A percentile compares a stretch with the other conserved stretches of the same genome.
phyloP scores from a whole-genome alignment of 1,284 basidiomycete species.

The Malassezia yamatoensis region DNA sequence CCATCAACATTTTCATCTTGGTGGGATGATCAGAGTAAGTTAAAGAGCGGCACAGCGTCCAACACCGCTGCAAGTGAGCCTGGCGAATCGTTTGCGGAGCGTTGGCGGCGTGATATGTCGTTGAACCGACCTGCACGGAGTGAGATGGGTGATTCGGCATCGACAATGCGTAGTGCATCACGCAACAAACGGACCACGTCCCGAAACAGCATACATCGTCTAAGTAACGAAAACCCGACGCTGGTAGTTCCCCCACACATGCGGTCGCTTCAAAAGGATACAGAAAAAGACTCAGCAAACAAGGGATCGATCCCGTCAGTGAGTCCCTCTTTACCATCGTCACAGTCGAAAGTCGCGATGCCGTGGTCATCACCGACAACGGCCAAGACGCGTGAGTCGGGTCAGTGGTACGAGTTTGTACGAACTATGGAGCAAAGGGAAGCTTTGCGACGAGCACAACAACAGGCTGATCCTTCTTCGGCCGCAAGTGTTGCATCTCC shows the following conservation, averaged over 20 bases:
- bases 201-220: not conserved
- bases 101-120: conserved; percentile 10
- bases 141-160: not conserved
- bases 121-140: not conserved
- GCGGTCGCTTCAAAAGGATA: not conserved
- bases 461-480: not conserved
- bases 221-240: not conserved
- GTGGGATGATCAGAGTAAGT: conserved; percentile 13
- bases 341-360: not conserved
- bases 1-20: conserved; percentile 12
- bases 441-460: not conserved
- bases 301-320: not conserved
- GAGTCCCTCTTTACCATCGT: not conserved
- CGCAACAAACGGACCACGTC: not conserved
- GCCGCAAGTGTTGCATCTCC: not conserved
- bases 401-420: conserved; percentile 7
- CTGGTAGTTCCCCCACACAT: not conserved
- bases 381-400: not conserved
- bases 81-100: conserved; percentile 4
- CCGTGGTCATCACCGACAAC: not conserved
- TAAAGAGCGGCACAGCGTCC: not conserved
- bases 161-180: not conserved
- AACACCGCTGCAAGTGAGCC: not conserved
- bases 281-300: not conserved
- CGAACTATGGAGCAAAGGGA: conserved; percentile 4